A percentile compares a stretch with the other conserved stretches of the same genome.
These are phyloP conservation scores for Clitopilus passeckerianus DNA, from an alignment of 768 basidiomycete genomes.

Conservation along the genomic window DNA sequence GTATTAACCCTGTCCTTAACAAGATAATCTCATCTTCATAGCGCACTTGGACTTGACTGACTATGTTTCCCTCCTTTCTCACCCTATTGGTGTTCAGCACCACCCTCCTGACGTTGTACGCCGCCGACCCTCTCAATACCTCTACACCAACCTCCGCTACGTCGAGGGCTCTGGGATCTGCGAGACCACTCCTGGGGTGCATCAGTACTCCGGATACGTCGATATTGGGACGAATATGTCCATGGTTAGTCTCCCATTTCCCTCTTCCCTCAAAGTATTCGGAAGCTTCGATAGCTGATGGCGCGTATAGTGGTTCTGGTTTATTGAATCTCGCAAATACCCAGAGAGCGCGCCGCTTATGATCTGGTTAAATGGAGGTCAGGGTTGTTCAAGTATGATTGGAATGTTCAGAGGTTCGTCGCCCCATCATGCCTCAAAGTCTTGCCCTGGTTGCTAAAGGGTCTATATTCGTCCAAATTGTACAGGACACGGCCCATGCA, in stretches of 20 bases:
- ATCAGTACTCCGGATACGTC: slow-evolving; percentile 46
- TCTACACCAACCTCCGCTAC: slow-evolving; percentile 13
- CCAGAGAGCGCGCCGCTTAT: slow-evolving; percentile 52
- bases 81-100: too few species aligned
- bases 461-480: too few species aligned
- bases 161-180: slow-evolving; percentile 47
- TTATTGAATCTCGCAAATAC: slow-evolving; percentile 47
- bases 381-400: slow-evolving; percentile 47
- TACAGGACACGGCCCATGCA: slow-evolving; percentile 53
- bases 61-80: too few species aligned
- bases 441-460: too few species aligned
- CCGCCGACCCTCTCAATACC: too few species aligned
- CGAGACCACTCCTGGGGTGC: slow-evolving; percentile 45
- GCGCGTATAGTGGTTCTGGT: slow-evolving; percentile 56
- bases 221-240: slow-evolving; percentile 46
- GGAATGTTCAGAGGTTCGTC: slow-evolving; percentile 50
- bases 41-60: too few species aligned
- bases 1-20: too few species aligned
- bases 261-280: too few species aligned
- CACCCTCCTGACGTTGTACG: too few species aligned
- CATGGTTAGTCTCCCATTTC: slow-evolving; percentile 27
- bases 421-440: too few species aligned
- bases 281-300: too few species aligned
- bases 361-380: slow-evolving; percentile 49
- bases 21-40: too few species aligned